phyloP scores from a whole-genome alignment of 805 yeast genomes.

The Candida methanosorbosa region DNA sequence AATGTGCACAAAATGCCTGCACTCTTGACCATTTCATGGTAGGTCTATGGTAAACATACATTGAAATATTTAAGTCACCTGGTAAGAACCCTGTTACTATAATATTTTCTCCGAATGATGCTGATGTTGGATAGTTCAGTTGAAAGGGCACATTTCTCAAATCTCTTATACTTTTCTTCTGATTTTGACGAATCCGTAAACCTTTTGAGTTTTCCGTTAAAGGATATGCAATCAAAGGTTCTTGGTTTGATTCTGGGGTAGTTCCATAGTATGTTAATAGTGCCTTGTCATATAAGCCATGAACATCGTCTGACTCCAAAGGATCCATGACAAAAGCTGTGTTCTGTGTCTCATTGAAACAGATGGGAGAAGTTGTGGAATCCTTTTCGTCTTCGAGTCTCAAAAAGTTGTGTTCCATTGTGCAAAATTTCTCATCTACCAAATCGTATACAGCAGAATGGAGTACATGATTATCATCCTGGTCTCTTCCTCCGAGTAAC shows the following conservation, averaged over 20 bases:
- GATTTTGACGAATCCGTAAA: neutral
- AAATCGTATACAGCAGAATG: conserved; percentile 36
- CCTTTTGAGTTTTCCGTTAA: conserved; percentile 2
- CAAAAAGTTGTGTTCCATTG: neutral
- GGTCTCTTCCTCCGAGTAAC: conserved; percentile 46
- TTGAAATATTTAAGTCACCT: conserved; percentile 35
- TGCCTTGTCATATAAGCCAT: neutral
- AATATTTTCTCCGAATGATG: conserved; percentile 56
- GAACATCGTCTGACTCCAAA: neutral
- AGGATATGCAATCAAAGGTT: conserved; percentile 17
- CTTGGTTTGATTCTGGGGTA: conserved; percentile 2
- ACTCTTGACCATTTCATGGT: conserved; percentile 59
- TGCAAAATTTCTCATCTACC: conserved; percentile 22
- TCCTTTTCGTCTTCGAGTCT: neutral
- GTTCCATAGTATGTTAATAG: conserved; percentile 1
- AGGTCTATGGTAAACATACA: conserved; percentile 42
- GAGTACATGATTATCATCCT: conserved; percentile 22
- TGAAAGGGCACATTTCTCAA: conserved; percentile 31
- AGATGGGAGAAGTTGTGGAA: neutral
- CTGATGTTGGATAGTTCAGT: conserved; percentile 50
- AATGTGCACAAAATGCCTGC: conserved; percentile 44
- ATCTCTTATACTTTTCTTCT: conserved; percentile 4
- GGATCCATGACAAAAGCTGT: conserved; percentile 1
- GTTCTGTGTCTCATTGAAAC: conserved; percentile 1
- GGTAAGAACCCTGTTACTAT: conserved; percentile 53